Evolutionary conservation across 2,329 filamentous ascomycete genomes (phyloP).

Genomic region (Calycina herbarum): DNA sequence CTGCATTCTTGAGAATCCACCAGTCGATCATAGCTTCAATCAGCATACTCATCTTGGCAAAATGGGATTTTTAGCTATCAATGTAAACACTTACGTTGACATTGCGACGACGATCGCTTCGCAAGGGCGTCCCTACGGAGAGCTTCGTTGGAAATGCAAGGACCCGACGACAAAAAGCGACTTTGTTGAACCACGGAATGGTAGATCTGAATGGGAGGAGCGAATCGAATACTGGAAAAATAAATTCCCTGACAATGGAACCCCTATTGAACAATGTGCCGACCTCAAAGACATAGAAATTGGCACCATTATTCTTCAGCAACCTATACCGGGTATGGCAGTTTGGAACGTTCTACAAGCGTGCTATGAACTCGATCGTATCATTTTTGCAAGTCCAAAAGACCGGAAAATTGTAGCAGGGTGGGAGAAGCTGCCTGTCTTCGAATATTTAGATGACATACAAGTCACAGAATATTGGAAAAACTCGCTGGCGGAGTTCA

Average conservation of each 20-base stretch:
- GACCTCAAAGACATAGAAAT: not conserved
- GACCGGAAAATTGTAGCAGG: not conserved
- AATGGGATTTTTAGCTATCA: not conserved
- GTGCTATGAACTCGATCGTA: not conserved
- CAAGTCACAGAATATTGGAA: not conserved
- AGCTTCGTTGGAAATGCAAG: not conserved
- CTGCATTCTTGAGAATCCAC: not conserved
- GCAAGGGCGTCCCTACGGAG: not conserved
- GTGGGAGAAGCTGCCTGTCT: not conserved
- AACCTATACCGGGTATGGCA: not conserved
- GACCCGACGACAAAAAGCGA: not conserved
- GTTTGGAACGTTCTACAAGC: not conserved
- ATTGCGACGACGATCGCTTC: not conserved
- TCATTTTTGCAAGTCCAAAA: not conserved
- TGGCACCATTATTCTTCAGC: not conserved
- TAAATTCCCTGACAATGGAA: not conserved
- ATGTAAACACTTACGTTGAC: not conserved
- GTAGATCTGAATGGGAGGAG: not conserved
- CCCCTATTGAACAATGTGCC: not conserved
- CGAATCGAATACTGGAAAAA: not conserved
- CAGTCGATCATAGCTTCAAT: not conserved
- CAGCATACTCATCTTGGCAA: not conserved
- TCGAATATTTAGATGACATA: not conserved
- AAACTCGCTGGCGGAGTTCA: not conserved
- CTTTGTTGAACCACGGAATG: not conserved